Conservation (phyloP, 2,329 filamentous ascomycete species). For the Juglanconis juglandina region DNA sequence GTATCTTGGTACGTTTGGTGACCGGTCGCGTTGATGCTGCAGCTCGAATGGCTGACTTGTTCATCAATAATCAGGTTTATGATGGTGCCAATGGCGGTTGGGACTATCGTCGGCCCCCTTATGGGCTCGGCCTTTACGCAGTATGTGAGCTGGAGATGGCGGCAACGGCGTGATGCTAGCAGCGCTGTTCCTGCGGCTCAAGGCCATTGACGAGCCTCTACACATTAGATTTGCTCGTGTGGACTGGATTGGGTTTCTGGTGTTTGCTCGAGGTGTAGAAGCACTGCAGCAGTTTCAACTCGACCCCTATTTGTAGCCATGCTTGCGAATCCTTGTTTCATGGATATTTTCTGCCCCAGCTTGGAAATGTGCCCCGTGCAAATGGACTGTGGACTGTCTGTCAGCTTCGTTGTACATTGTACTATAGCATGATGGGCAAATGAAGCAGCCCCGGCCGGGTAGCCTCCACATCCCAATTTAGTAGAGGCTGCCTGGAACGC, state of each 20-base stretch:
- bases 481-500: no score
- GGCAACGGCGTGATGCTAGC: constrained; percentile 19
- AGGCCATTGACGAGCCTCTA: constrained; percentile 16
- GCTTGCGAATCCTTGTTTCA: no score
- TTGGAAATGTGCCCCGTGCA: no score
- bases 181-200: constrained; percentile 22
- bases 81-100: constrained; percentile 26
- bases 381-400: no score
- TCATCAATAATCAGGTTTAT: constrained; percentile 14
- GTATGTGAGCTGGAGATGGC: constrained; percentile 27
- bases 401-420: no score
- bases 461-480: no score
- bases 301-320: no score
- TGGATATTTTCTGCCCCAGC: no score
- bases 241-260: constrained; percentile 26
- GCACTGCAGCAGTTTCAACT: constrained; percentile 6
- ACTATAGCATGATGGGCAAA: no score
- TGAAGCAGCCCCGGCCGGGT: no score
- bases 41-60: no score
- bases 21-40: no score
- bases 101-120: constrained; percentile 27
- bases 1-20: constrained; percentile 20
- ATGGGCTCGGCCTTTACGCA: constrained; percentile 28
- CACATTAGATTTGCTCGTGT: constrained; percentile 21
- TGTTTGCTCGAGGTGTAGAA: constrained; percentile 23